Evolutionary conservation across 345 rosid species (phyloP), one percentile per base, ranked within the genome.

Genomic region (Isatis tinctoria): DNA sequence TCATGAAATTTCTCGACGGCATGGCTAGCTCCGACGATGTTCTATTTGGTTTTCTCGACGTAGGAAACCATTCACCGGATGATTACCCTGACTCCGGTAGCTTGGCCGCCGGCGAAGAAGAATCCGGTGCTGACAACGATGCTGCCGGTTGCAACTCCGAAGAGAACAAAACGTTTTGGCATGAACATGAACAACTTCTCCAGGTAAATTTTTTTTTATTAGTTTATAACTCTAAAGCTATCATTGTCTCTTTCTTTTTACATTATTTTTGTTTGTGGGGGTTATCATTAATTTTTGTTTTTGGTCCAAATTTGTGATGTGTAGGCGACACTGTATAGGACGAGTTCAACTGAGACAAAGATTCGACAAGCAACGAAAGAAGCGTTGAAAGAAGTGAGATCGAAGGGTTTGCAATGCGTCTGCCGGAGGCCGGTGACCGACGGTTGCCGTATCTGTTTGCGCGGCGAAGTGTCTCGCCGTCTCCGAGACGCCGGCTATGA

Each of bases 271-370:
- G 1, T 39, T 22, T 12, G 10, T 37, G 14, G 13, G 52, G 62
- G 68, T 20, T 68, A 63, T 69, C 40, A 44, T 37, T 63, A 36
- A 71, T 60, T 43, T 47, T 45, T n/a, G n/a, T 3, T 43, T 60
- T 66, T 69, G 69, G 30, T 20, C 52, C 20, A 40, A 67, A 60
- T 60, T 5, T 40, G 4, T 56, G 36, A 44, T 58, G 69, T 49
- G 64, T 78, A 95, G 99, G 90, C 82, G 51, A 86, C 96, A 27
- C 70, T 90, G 63, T 79, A 77, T 39, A 81, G 94, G 76, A 87
- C 91, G 2, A 88, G 82, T 60, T 79, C 96, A 33, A 53, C 78
- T 30, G 99, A 95, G 84, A 64, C 88, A 32, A 87, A 70, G 65
- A 82, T 90, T 43, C 82, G 97, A 22, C 91, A 78, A 81, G 85